These are phyloP conservation scores for Chytriomyces hyalinus DNA, from an alignment of 192 early-diverging fungal genomes.

Conservation along the genomic window DNA sequence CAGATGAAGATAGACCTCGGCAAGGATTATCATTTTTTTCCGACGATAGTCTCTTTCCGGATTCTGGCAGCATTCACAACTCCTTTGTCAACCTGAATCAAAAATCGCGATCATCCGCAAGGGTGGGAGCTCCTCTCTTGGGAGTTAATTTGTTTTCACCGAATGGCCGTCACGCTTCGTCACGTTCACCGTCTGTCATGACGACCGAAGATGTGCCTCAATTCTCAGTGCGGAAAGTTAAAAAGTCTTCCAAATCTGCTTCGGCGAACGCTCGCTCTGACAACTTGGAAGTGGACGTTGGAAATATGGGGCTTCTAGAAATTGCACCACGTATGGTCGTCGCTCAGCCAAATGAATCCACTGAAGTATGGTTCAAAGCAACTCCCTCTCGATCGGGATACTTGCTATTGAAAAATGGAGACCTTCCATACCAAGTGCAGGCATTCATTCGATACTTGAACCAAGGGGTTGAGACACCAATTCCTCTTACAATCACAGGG, in stretches of 20 bases:
- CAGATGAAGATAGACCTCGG: slow-evolving; percentile 6
- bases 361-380: slow-evolving; percentile 29
- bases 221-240: not conserved
- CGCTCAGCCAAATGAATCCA: slow-evolving; percentile 32
- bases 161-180: too few species aligned
- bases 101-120: not conserved
- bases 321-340: slow-evolving; percentile 31
- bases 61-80: not conserved
- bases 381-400: slow-evolving; percentile 35
- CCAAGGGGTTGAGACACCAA: slow-evolving; percentile 35
- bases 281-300: slow-evolving; percentile 20
- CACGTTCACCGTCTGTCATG: not conserved
- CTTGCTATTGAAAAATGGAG: slow-evolving; percentile 27
- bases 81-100: not conserved
- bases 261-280: slow-evolving; percentile 1
- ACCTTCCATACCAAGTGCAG: slow-evolving; percentile 22
- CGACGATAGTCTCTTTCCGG: not conserved
- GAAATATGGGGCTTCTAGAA: slow-evolving; percentile 37
- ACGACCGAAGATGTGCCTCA: not conserved
- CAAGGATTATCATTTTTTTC: not conserved
- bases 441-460: slow-evolving; percentile 31
- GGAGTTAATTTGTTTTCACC: not conserved
- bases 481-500: slow-evolving; percentile 21
- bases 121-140: not conserved
- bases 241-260: slow-evolving; percentile 1